Evolutionary conservation across 1,139 yeast species (phyloP).

Genomic region (Protomyces gravidus): DNA sequence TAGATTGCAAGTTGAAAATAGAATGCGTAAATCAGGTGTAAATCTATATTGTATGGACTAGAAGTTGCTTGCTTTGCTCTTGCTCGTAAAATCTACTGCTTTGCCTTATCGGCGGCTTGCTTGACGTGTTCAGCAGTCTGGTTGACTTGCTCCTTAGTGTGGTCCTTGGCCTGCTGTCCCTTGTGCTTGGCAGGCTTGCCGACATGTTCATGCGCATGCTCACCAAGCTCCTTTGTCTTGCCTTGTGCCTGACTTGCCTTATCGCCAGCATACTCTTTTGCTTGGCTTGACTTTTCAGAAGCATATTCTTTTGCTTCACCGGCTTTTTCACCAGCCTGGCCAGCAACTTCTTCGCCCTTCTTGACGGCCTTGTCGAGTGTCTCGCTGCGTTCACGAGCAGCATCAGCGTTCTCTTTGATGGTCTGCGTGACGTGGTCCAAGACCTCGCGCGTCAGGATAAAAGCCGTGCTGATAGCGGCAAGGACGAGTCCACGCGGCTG

Average conservation of each 20-base stretch:
- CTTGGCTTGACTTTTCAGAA: neutral
- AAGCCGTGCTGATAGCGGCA: constrained; percentile 13
- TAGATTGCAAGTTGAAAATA: too few species aligned
- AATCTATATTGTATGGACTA: too few species aligned
- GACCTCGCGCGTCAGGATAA: constrained; percentile 10
- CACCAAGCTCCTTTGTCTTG: neutral
- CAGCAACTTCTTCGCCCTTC: neutral
- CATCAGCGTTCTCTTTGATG: constrained; percentile 13
- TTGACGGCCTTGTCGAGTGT: constrained; percentile 6
- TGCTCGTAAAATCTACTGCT: too few species aligned
- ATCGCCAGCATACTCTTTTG: neutral
- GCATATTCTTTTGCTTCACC: constrained; percentile 7
- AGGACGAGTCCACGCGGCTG: constrained; percentile 11
- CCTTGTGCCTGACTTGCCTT: neutral
- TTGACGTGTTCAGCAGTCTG: neutral
- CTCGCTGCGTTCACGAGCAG: neutral
- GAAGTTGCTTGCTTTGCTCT: too few species aligned
- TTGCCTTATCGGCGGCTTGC: neutral
- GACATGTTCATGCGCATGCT: neutral
- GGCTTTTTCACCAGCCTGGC: constrained; percentile 5
- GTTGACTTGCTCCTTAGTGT: constrained; percentile 7
- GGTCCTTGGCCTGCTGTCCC: neutral
- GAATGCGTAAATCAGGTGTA: too few species aligned
- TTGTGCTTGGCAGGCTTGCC: neutral
- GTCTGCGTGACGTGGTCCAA: constrained; percentile 7